Base-by-base conservation (phyloP, 140 eudicot species). In the Cichorium intybus region DNA sequence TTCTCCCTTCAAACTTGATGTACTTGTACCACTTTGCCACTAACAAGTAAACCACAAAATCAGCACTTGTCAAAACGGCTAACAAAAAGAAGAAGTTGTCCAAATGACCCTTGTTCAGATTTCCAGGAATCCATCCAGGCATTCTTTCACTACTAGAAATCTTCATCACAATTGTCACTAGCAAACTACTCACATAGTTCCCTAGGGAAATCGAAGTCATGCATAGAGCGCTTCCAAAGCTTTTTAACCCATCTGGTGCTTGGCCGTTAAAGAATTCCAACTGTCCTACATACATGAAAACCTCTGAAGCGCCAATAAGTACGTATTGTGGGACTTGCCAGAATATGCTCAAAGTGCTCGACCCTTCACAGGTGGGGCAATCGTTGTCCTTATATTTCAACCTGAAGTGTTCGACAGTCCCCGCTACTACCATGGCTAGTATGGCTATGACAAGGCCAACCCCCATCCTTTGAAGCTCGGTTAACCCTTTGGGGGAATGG, bases 261-360 rank as follows among this genome's bases (percentile, higher is more conserved):
- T 89, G 95, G 11, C 76, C 81, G 15, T 86, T 86, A 76, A 89
- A 89, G 70, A 86, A 89, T 64, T 90, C 97, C 64, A 90, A 47
- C 14, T 90, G 97, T 2, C 93, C 95, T 10, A 90, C 97, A 11
- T 82, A 81, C 97, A 90, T 90, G 55, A 80, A 86, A 24, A 90
- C 92, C 74, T 90, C 95, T 0, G 97, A 90, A 21, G 95, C 93
- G 5, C 97, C 95, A 10, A 90, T 78, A 1, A 90, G 85, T 15
- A 79, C 88, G 35, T 86, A 90, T 52, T 90, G 97, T 10, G 97
- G 97, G 28, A 90, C 78, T 75, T 90, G 97, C 89, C 93, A 90
- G 26, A 90, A 80, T 16, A 90, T 86, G 71, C 89, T 86, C 65
- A 90, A 43, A 7, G 71, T 78, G 35, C 89, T 81, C 5, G 92